These are phyloP conservation scores for Phytophthora citrophthora DNA, from an alignment of 352 stramenopile genomes.

Conservation along the genomic window DNA sequence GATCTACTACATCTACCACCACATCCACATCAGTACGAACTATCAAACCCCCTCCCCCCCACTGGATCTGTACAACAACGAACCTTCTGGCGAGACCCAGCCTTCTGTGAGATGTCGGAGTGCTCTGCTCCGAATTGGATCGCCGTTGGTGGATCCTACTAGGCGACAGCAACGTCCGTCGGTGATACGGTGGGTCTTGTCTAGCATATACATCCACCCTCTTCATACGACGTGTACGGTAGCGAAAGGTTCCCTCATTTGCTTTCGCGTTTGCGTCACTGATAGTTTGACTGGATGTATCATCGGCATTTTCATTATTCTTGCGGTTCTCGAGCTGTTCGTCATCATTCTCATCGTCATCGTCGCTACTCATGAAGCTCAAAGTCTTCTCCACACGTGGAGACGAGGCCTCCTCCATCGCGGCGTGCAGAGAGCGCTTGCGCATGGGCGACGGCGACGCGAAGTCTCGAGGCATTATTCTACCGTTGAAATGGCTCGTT, in stretches of 20 bases:
- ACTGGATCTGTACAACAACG: not conserved
- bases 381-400: conserved; percentile 44
- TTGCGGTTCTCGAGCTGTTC: conserved; percentile 14
- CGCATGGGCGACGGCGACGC: conserved; percentile 20
- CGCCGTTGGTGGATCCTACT: conserved; percentile 16
- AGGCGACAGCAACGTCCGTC: conserved; percentile 16
- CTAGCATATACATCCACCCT: conserved; percentile 28
- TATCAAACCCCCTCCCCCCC: not conserved
- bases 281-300: not conserved
- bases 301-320: conserved; percentile 1
- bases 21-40: not conserved
- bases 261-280: not conserved
- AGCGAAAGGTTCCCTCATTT: conserved; percentile 26
- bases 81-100: conserved; percentile 22
- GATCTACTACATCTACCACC: conserved; percentile 22
- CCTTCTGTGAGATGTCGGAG: conserved; percentile 19
- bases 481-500: not conserved
- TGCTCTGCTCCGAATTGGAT: conserved; percentile 28
- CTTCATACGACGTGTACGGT: conserved; percentile 38
- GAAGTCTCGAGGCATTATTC: conserved; percentile 14
- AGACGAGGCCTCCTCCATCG: conserved; percentile 34
- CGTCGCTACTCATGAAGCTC: conserved; percentile 41
- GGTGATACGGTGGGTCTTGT: conserved; percentile 27
- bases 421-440: conserved; percentile 35
- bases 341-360: conserved; percentile 18